Percentiles rank a stretch among this genome's conserved stretches.
Conservation (phyloP, 305 asterid species). For the Fraxinus angustifolia region DNA sequence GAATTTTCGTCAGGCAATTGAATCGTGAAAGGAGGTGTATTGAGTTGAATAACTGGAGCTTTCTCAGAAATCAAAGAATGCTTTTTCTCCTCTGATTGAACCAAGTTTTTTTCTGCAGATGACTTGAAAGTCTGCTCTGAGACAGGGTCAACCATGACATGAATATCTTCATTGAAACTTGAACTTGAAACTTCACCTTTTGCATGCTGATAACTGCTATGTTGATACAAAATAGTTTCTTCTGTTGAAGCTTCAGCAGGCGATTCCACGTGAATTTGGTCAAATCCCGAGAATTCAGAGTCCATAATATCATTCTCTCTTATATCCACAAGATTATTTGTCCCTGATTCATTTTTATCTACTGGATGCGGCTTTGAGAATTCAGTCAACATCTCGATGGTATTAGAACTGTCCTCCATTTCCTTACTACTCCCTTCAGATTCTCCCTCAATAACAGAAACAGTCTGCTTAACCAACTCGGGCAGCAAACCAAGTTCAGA, state of each 20-base stretch:
- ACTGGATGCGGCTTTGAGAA: conserved; percentile 21
- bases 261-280: conserved; percentile 26
- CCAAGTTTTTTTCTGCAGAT: conserved; percentile 13
- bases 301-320: conserved; percentile 19
- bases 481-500: conserved; percentile 37
- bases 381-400: conserved; percentile 31
- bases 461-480: conserved; percentile 38
- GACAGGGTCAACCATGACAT: conserved; percentile 13
- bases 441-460: conserved; percentile 40
- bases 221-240: conserved; percentile 24
- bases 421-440: conserved; percentile 30
- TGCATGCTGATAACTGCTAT: conserved; percentile 19
- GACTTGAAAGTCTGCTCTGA: conserved; percentile 18
- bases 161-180: conserved; percentile 16
- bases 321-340: conserved; percentile 24
- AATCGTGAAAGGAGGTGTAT: conserved; percentile 28
- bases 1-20: conserved; percentile 30
- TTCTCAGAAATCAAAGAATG: conserved; percentile 19
- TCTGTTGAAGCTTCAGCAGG: conserved; percentile 28
- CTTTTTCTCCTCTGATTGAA: conserved; percentile 22
- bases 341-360: conserved; percentile 31
- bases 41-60: conserved; percentile 23
- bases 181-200: conserved; percentile 21
- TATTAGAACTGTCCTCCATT: conserved; percentile 22
- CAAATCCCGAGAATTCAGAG: conserved; percentile 24